Conservation (phyloP, 78 protist genomes). For the Dictyostelium intermedium region DNA sequence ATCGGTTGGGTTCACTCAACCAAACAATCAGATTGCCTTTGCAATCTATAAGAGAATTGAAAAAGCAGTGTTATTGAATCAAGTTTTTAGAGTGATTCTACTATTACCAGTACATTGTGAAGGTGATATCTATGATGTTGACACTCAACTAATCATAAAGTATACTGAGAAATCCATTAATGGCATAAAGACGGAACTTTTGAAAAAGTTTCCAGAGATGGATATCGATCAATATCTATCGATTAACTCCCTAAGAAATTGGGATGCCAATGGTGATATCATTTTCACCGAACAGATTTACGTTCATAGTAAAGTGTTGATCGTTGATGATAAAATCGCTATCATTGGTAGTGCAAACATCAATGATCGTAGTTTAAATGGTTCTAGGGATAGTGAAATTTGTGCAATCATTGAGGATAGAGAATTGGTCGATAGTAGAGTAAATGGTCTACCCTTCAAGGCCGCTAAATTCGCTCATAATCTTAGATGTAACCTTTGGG, state of each 20-base stretch:
- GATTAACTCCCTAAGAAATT: conserved; percentile 26
- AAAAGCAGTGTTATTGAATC: conserved; percentile 40
- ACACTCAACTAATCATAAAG: conserved; percentile 53
- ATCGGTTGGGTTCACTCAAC: conserved; percentile 24
- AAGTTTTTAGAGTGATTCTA: conserved; percentile 34
- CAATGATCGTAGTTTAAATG: conserved; percentile 84
- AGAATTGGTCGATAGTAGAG: neutral
- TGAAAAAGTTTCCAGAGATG: conserved; percentile 46
- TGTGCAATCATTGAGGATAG: conserved; percentile 46
- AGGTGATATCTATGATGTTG: conserved; percentile 52
- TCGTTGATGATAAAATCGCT: conserved; percentile 88
- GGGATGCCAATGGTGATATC: conserved; percentile 46
- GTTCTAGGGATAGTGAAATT: conserved; percentile 60
- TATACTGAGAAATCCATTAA: conserved; percentile 44
- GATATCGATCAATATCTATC: conserved; percentile 53
- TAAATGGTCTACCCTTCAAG: conserved; percentile 41
- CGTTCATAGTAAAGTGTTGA: conserved; percentile 91
- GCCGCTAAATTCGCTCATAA: conserved; percentile 35
- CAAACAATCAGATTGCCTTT: conserved; percentile 69
- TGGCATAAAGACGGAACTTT: conserved; percentile 41
- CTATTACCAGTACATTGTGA: conserved; percentile 59
- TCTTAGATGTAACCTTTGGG: conserved; percentile 63
- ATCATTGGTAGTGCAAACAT: conserved; percentile 93
- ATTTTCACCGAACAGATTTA: conserved; percentile 85
- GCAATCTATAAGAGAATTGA: conserved; percentile 60